Evolutionary conservation across 495 filamentous ascomycete genomes (phyloP).

Genomic region (Penicillium herquei): DNA sequence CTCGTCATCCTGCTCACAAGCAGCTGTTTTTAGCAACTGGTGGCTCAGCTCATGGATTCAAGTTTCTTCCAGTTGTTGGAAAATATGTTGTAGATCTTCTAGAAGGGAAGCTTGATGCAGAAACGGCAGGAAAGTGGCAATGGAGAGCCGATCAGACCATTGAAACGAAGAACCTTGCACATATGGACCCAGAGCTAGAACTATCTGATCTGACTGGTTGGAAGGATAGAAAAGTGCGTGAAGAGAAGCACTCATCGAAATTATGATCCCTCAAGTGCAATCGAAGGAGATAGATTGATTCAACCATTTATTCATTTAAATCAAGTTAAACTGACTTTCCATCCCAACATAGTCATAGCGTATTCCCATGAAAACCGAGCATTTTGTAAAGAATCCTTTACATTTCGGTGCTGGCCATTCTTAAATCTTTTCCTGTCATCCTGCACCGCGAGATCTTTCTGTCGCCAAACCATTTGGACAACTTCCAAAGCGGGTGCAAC

Average conservation of each 20-base stretch:
- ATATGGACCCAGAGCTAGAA: slow-evolving; percentile 24
- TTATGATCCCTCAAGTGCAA: too few species aligned
- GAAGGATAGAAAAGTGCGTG: slow-evolving; percentile 18
- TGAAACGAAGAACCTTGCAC: slow-evolving; percentile 16
- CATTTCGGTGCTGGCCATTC: not conserved
- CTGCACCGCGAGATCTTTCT: slow-evolving; percentile 18
- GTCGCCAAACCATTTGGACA: slow-evolving; percentile 24
- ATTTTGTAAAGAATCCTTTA: slow-evolving; percentile 3
- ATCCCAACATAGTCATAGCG: slow-evolving; percentile 28
- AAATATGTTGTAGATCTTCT: slow-evolving; percentile 56
- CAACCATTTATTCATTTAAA: not conserved
- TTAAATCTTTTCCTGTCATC: slow-evolving; percentile 21
- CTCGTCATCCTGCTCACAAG: slow-evolving; percentile 37
- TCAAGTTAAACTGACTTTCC: slow-evolving; percentile 28
- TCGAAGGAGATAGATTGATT: too few species aligned
- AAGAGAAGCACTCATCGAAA: slow-evolving; percentile 12
- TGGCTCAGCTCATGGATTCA: slow-evolving; percentile 52
- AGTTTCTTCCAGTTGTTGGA: slow-evolving; percentile 58
- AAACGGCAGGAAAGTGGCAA: slow-evolving; percentile 12
- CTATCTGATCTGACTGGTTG: slow-evolving; percentile 21
- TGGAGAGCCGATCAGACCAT: slow-evolving; percentile 16
- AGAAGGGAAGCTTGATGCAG: slow-evolving; percentile 12
- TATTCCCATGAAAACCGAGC: slow-evolving; percentile 32
- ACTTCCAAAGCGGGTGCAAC: slow-evolving; percentile 32
- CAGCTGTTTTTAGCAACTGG: slow-evolving; percentile 47